These are phyloP conservation scores for Colletotrichum zoysiae DNA, from an alignment of 2,329 filamentous ascomycete genomes.

Conservation along the genomic window DNA sequence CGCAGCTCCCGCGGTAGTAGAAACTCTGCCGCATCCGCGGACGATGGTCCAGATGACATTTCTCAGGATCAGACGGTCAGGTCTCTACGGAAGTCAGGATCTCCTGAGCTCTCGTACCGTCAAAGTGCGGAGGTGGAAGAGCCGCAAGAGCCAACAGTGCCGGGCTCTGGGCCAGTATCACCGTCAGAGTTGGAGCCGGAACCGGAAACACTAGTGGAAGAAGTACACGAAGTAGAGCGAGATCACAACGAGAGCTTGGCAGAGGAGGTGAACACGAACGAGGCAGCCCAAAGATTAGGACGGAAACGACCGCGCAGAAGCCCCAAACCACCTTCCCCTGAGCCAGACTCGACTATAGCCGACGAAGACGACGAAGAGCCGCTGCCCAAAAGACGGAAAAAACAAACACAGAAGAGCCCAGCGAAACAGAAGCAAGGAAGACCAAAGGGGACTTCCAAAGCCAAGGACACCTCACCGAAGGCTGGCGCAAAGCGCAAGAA, in stretches of 20 bases:
- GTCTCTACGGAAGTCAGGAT: constrained; percentile 8
- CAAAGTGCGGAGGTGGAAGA: neutral
- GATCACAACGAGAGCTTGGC: constrained; percentile 49
- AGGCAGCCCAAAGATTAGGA: constrained; percentile 58
- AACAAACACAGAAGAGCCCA: constrained; percentile 54
- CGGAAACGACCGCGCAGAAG: constrained; percentile 59
- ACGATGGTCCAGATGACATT: constrained; percentile 49
- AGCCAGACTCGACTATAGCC: constrained; percentile 53
- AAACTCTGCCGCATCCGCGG: constrained; percentile 42
- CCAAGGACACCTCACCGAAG: constrained; percentile 45
- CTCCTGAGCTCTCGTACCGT: constrained; percentile 39
- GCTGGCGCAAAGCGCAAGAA: constrained; percentile 42
- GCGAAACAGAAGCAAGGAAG: constrained; percentile 56
- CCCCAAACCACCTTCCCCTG: constrained; percentile 55
- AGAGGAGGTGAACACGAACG: constrained; percentile 58
- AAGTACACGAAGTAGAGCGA: neutral
- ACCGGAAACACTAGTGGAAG: constrained; percentile 15
- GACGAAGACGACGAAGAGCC: constrained; percentile 48
- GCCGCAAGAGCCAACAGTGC: neutral
- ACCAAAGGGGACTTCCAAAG: constrained; percentile 29
- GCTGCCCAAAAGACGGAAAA: constrained; percentile 55
- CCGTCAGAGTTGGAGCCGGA: constrained; percentile 11
- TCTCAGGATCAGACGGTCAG: constrained; percentile 48
- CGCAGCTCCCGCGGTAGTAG: constrained; percentile 45
- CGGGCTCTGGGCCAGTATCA: constrained; percentile 1